Base-by-base conservation (phyloP, 1,284 basidiomycete species). In the Mixia osmundae region DNA sequence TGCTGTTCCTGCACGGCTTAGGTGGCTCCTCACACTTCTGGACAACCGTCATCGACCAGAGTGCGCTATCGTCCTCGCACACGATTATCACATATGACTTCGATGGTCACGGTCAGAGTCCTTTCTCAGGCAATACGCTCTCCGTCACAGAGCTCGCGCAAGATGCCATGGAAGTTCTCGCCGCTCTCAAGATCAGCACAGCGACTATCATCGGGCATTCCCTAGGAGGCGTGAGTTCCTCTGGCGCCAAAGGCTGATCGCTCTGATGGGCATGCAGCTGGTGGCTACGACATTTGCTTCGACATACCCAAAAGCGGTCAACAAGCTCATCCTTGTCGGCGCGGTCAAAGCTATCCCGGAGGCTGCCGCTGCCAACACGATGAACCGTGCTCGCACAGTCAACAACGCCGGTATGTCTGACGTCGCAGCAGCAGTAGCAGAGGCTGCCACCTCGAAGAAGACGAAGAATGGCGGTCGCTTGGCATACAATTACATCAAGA, bases 141-240 rank as follows among this genome's bases (percentile, higher is more conserved):
- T 25, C 33, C 19, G 31, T 47, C 29, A 36, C 33, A 25, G 38
- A 37, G 27, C 38, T 45, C 9, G 42, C 44, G 14, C 36, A 33
- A 14, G 48, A 50, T 28, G 42, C 50, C 18, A 45, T 42, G 29
- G 38, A 35, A 10, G 35, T 52, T 25, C 31, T 50, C 8, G 42
- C 41, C 5, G 42, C 27, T 3, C 40, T 46, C 1, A 23, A 30
- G 10, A 34, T 48, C 9, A 23, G 32, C 12, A 38, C 39, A 33
- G 43, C 46, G n/a, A 40, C 50, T n/a, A 38, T 52, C 10, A 25
- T 47, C 14, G 50, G 39, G 5, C 50, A 52, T 43, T 50, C 49
- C n/a, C 47, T 52, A 46, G 47, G 46, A 16, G 50, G 47, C 2
- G 47, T 50, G 23, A 43, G 47, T 44, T 23, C 6, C 6, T 9